These are phyloP conservation scores for Trichoderma endophyticum DNA, from an alignment of 2,329 filamentous ascomycete genomes.

Conservation along the genomic window DNA sequence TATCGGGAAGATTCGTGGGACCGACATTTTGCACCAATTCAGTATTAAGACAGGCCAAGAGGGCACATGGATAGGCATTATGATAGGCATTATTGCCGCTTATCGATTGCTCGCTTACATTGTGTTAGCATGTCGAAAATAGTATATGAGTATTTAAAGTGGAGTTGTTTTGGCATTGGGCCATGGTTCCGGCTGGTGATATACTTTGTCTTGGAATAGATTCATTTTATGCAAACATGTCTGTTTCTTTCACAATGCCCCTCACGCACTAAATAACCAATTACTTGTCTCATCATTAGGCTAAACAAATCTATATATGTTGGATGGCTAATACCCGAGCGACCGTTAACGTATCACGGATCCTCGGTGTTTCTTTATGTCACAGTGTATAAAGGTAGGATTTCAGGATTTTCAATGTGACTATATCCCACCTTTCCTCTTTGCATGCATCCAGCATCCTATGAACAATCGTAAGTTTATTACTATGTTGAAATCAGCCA, in stretches of 20 bases:
- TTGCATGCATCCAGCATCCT: not conserved
- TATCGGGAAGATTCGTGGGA: constrained; percentile 56
- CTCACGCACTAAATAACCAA: not conserved
- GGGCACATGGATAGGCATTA: constrained; percentile 74
- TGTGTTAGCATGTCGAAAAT: not conserved
- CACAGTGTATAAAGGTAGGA: not conserved
- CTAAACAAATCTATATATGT: not conserved
- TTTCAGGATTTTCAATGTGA: not conserved
- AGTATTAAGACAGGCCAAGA: constrained; percentile 66
- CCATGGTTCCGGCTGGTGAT: not conserved
- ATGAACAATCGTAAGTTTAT: not conserved
- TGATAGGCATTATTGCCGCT: constrained; percentile 70
- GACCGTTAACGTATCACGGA: not conserved
- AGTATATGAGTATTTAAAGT: not conserved
- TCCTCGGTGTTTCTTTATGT: not conserved
- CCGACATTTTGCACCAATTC: constrained; percentile 67
- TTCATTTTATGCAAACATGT: not conserved
- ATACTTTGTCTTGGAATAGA: not conserved
- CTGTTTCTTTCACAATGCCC: not conserved
- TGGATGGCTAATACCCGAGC: not conserved
- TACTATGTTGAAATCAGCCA: not conserved
- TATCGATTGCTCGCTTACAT: constrained; percentile 25
- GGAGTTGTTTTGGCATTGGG: not conserved
- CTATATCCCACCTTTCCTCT: not conserved
- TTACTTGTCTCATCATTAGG: not conserved